phyloP scores from a whole-genome alignment of 371 early-diverging fungal species.

The Mortierella sp. region DNA sequence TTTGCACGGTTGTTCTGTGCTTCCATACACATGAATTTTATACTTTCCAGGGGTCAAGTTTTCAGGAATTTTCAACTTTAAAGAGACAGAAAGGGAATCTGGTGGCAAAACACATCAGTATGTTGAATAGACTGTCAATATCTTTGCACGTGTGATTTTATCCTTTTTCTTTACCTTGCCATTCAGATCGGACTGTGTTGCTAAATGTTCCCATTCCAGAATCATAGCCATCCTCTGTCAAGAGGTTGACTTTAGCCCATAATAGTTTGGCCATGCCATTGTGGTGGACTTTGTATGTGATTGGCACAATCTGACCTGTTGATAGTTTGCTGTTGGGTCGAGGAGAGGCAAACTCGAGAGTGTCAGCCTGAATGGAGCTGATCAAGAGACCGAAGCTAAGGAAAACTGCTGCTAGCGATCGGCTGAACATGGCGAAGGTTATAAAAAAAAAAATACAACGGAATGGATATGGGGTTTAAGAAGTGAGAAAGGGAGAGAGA shows the following conservation, averaged over 20 bases:
- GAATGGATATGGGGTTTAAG: background rate
- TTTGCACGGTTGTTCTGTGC: conserved; percentile 34
- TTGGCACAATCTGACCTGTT: conserved; percentile 17
- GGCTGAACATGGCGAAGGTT: background rate
- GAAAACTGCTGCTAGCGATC: background rate
- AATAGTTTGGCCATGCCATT: conserved; percentile 33
- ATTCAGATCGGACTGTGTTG: conserved; percentile 20
- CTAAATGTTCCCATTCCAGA: conserved; percentile 31
- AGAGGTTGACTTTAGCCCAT: conserved; percentile 43
- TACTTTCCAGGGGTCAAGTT: conserved; percentile 30
- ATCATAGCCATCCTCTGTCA: conserved; percentile 45
- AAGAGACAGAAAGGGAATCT: conserved; percentile 22
- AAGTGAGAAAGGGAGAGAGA: background rate
- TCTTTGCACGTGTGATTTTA: no score
- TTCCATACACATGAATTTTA: conserved; percentile 37
- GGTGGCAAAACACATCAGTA: conserved; percentile 27
- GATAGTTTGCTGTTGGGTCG: conserved; percentile 12
- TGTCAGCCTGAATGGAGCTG: conserved; percentile 15
- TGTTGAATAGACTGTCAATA: background rate
- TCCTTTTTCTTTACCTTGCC: conserved; percentile 39
- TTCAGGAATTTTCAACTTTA: conserved; percentile 23
- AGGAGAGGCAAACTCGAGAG: conserved; percentile 31
- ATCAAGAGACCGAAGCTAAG: conserved; percentile 21
- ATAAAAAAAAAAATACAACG: background rate
- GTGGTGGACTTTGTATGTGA: conserved; percentile 35